Conservation (phyloP, 805 yeast species). For the Danielia reshetovae region DNA sequence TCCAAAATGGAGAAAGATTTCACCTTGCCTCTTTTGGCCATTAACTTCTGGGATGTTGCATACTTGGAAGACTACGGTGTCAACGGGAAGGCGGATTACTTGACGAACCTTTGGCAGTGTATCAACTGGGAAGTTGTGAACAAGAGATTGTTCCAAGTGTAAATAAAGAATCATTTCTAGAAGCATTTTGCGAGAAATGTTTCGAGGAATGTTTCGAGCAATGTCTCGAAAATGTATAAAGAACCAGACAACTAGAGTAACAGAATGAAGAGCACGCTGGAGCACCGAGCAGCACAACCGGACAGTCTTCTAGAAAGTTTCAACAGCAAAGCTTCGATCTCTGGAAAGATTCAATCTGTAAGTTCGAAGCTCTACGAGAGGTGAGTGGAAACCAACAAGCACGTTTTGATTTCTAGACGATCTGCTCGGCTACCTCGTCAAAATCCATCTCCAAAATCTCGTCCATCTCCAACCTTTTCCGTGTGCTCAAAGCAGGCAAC, state of each 20-base stretch:
- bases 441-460: conserved; percentile 24
- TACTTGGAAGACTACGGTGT: conserved; percentile 82
- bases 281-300: too few relatives aligned
- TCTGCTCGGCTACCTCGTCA: conserved; percentile 10
- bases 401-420: too few relatives aligned
- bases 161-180: too few relatives aligned
- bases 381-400: too few relatives aligned
- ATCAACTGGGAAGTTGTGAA: conserved; percentile 81
- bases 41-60: conserved; percentile 89
- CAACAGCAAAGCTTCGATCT: too few relatives aligned
- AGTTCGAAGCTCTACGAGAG: too few relatives aligned
- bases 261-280: too few relatives aligned
- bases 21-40: conserved; percentile 69
- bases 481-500: conserved; percentile 15
- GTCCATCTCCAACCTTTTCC: conserved; percentile 13
- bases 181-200: too few relatives aligned
- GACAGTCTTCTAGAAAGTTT: too few relatives aligned
- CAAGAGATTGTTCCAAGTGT: conserved; percentile 42
- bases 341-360: too few relatives aligned
- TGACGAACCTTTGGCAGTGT: conserved; percentile 70
- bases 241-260: conserved; percentile 3
- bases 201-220: too few relatives aligned
- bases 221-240: conserved; percentile 13
- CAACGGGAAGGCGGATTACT: conserved; percentile 64
- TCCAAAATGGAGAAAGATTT: conserved; percentile 47